Evolutionary conservation across 441 rosid genomes (phyloP), one percentile per base, ranked within the genome.

Genomic region (Gossypium laxum): DNA sequence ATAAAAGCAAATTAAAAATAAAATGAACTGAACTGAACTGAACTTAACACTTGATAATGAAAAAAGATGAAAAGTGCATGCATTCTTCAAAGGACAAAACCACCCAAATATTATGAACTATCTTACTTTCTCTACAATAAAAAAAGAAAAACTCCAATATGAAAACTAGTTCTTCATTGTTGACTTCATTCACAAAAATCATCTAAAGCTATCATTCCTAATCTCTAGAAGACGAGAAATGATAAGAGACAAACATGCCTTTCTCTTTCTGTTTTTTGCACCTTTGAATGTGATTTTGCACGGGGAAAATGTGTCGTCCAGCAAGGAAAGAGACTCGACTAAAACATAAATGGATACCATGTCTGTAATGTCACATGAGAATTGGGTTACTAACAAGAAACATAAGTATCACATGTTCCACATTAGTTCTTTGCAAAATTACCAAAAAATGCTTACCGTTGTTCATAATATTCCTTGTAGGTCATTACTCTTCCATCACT

Each of bases 221-320:
- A 50, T 67, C 14, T 67, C 26, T 50, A 14, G 15, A 67, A 50
- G 45, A 50, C 11, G 17, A 43, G 34, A 43, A 18, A 64, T 22
- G 19, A 64, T 10, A 5, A 45, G 55, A 43, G 52, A 63, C 10
- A 64, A 45, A 3, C 28, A 70, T 69, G 84, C 98, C 97, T 94
- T 78, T 87, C 65, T 73, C 81, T 74, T 86, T 91, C 63, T 60
- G 78, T 64, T 72, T 85, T 81, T 77, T 74, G 76, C 80, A 45
- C 47, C 74, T 70, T 12, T 43, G 74, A 71, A 86, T 82, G 70
- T 77, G 70, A 79, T 86, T 91, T 14, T 83, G 90, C 67, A 87
- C 64, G 0, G 77, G 78, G 78, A 87, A 89, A 69, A 92, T 67
- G 67, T 80, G 92, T 61, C 89, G 81, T 22, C 89, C 96, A 0